Evolutionary conservation across 345 rosid species (phyloP), one percentile per base, ranked within the genome.

Genomic region (Zanthoxylum bungeanum): DNA sequence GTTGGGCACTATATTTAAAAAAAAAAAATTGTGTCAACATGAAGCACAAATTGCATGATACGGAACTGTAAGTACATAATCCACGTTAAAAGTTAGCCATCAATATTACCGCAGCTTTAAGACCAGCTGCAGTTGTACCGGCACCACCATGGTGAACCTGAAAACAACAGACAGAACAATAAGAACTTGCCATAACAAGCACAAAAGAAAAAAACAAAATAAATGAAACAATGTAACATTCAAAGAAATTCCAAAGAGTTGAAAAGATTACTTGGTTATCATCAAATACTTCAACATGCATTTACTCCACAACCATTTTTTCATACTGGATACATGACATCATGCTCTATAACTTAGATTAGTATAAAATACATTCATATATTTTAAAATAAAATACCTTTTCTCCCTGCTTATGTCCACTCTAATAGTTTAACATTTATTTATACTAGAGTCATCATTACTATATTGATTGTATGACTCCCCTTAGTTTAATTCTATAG

Each of bases 121-220:
- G 96, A 77, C 98, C 97, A 49, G 99, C 99, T 76, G 99, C 99
- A 25, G 98, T 91, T 75, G 99, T 96, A 64, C 98, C 98, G 73
- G 98, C 98, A 78, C 99, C 98, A 68, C 99, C 99, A 69, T 93
- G 99, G 86, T 95, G 99, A 75, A 95, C 99, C 98, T 95, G 76
- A 80, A 77, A 85, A 61, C 67, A 14, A 73, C 52, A 59, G 27
- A 53, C 61, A 59, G 47, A 59, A 12, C 24, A 4, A 63, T 27
- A 62, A 22, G 65, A 76, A 37, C 3, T 19, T 28, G 22, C 25
- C 27, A 37, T 10, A 30, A 63, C 34, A 25, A 63, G 31, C 24
- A 22, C 3, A 42, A 40, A 34, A n/a, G 3, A 36, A 14, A 10
- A 17, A 30, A 24, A n/a, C n/a, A n/a, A n/a, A 55, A 28, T 28